phyloP scores from a whole-genome alignment of 768 basidiomycete species.

The Astraeus odoratus region DNA sequence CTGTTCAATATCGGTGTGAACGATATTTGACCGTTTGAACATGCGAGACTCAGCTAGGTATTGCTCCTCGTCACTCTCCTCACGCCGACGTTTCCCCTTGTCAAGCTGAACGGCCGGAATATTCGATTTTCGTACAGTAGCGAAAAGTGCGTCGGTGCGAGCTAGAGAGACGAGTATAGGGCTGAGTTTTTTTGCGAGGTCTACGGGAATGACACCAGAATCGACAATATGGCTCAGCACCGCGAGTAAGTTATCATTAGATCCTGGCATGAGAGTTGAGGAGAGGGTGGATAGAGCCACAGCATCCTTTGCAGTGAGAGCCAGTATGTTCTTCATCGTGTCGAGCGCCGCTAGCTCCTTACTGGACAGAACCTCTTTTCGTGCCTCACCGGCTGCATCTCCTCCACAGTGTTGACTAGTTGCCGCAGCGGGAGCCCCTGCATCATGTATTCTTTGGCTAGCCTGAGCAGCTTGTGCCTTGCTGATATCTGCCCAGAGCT shows the following conservation, averaged over 20 bases:
- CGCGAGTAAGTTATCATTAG: constrained; percentile 44
- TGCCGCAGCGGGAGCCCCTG: constrained; percentile 4
- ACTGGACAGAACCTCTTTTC: constrained; percentile 22
- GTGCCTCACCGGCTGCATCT: constrained; percentile 9
- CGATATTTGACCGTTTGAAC: constrained; percentile 42
- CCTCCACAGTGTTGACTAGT: constrained; percentile 1
- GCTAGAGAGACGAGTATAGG: constrained; percentile 60
- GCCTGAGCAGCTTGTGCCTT: constrained; percentile 48
- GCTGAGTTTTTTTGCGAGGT: constrained; percentile 50
- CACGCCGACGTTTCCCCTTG: constrained; percentile 72
- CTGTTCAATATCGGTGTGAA: constrained; percentile 41
- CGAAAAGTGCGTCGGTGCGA: constrained; percentile 58
- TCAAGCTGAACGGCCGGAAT: constrained; percentile 56
- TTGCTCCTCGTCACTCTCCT: constrained; percentile 34
- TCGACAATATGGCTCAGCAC: constrained; percentile 44
- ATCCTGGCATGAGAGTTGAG: constrained; percentile 42
- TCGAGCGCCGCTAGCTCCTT: constrained; percentile 54
- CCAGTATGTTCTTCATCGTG: constrained; percentile 60
- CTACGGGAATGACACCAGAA: constrained; percentile 43
- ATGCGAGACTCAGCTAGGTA: constrained; percentile 20
- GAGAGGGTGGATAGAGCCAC: constrained; percentile 49
- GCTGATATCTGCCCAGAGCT: constrained; percentile 71
- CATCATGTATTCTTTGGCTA: constrained; percentile 18
- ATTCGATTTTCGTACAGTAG: constrained; percentile 56
- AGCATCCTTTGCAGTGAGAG: constrained; percentile 49